Base-by-base conservation (phyloP, 805 yeast genomes). In the Metschnikowia proteae region DNA sequence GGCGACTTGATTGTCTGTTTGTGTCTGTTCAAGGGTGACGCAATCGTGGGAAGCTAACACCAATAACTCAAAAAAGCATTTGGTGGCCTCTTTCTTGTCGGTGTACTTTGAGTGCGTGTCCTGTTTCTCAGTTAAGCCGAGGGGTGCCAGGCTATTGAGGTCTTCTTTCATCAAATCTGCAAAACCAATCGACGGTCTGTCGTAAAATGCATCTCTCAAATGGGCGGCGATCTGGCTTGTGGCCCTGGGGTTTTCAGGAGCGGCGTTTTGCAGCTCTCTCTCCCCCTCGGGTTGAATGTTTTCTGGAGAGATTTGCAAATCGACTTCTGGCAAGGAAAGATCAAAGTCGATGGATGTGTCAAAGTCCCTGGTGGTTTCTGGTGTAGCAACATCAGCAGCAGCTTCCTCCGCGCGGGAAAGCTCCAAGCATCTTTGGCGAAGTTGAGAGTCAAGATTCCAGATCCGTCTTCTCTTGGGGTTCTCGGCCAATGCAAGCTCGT, bases 1-100 rank as follows among this genome's bases (percentile, higher is more conserved):
- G 54, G 83, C 88, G 22, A 84, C 58, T 10, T 58, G 58, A 8
- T 60, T 59, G 11, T 53, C 55, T n/a, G 46, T 40, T 11, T 52
- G 45, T 35, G 69, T 70, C 67, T 88, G 96, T 33, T 79, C 66
- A 37, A 89, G 64, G 11, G 71, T 69, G 40, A 90, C 69, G 46
- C 92, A 83, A 56, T 85, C 90, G 39, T 81, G 74, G 5, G 94
- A 84, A 1, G 95, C 95, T 49, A 90, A 72, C 3, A 89, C 92
- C 56, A 90, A 72, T 62, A 90, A 64, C 62, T 90, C 96, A 59
- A 89, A 90, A 66, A 90, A 90, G 46, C 87, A 75, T 58, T 81
- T 77, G 2, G 88, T 81, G 22, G 89, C 88, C 57, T 84, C 83
- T 55, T 74, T 70, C 59, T 76, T 76, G 50, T 71, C 71, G 51